phyloP scores from a whole-genome alignment of 441 rosid genomes.

The Arabidopsis hybrid region DNA sequence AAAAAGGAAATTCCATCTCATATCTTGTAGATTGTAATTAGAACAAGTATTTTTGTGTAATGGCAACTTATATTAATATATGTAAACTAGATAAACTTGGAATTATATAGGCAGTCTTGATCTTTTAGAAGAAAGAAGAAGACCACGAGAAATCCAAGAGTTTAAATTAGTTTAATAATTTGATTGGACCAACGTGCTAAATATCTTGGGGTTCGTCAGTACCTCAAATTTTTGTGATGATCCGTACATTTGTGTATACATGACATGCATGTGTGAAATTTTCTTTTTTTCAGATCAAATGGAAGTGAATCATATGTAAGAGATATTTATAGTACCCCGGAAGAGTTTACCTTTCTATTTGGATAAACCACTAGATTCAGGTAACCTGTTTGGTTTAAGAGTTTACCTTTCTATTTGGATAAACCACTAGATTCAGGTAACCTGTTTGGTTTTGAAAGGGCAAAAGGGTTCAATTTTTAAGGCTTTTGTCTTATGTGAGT shows the following conservation, averaged over 20 bases:
- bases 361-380: too few relatives aligned
- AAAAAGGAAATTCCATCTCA: slow-evolving; percentile 18
- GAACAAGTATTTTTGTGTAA: too few relatives aligned
- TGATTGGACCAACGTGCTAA: slow-evolving; percentile 33
- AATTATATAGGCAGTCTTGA: too few relatives aligned
- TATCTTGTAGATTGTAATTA: not conserved
- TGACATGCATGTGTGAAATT: not conserved
- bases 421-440: not conserved
- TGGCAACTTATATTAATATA: too few relatives aligned
- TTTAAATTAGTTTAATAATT: slow-evolving; percentile 1
- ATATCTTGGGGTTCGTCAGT: not conserved
- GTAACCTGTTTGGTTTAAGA: not conserved
- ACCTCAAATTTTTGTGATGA: slow-evolving; percentile 31
- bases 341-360: too few relatives aligned
- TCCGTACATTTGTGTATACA: not conserved
- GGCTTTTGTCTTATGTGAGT: slow-evolving; percentile 50
- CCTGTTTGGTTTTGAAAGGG: not conserved
- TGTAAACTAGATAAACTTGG: too few relatives aligned
- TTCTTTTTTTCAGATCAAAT: too few relatives aligned
- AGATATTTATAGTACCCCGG: too few relatives aligned
- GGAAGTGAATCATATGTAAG: too few relatives aligned
- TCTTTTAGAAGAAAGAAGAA: too few relatives aligned
- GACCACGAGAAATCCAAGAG: not conserved
- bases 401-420: not conserved
- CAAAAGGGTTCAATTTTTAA: slow-evolving; percentile 16